These are phyloP conservation scores for Austroboletus eburneus DNA, from an alignment of 768 basidiomycete species.

Conservation along the genomic window DNA sequence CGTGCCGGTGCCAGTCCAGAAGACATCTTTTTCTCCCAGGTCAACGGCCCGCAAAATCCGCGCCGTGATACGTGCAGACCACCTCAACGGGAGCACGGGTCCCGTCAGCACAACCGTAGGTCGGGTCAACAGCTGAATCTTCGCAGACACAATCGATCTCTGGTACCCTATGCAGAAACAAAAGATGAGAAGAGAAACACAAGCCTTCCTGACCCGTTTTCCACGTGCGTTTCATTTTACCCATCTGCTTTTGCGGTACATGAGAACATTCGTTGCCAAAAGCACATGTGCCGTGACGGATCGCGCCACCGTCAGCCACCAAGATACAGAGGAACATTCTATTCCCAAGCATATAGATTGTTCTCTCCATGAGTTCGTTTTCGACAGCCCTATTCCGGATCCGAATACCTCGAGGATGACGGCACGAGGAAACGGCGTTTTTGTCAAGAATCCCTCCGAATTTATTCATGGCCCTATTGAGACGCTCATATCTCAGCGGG, in stretches of 20 bases:
- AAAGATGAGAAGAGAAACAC: background rate
- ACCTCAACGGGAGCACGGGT: too few relatives aligned
- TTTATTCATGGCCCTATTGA: background rate
- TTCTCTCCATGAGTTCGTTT: background rate
- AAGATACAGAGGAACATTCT: background rate
- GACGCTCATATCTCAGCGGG: background rate
- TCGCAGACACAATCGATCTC: too few relatives aligned
- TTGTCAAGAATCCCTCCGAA: background rate
- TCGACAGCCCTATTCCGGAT: background rate
- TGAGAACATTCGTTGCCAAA: background rate
- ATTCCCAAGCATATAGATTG: background rate
- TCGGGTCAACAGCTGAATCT: too few relatives aligned
- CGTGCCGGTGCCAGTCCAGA: too few relatives aligned
- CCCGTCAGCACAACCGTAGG: too few relatives aligned
- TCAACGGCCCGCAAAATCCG: too few relatives aligned
- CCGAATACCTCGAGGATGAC: background rate
- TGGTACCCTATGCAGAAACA: too few relatives aligned
- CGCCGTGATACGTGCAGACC: background rate
- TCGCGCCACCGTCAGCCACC: constrained; percentile 1
- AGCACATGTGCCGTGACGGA: background rate
- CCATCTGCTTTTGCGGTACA: background rate
- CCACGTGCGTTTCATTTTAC: constrained; percentile 14
- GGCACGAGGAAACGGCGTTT: constrained; percentile 2
- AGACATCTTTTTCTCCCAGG: too few relatives aligned
- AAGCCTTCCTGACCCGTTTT: background rate